Evolutionary conservation across 177 flowering plant genomes (phyloP).

Genomic region (Vitis hybrid): DNA sequence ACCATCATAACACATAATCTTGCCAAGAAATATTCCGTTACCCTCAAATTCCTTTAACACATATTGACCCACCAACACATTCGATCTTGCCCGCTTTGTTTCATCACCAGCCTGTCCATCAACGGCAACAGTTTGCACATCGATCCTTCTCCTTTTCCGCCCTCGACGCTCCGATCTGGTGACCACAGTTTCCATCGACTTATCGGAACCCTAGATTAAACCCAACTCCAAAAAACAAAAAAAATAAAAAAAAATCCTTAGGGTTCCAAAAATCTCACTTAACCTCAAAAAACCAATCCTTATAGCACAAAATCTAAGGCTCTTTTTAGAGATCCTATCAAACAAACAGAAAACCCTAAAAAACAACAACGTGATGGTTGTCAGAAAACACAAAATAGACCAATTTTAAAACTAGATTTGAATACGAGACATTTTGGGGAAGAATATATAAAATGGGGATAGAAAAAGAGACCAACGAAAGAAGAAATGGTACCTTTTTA

Average conservation of each 20-base stretch:
- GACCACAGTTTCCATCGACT: constrained; percentile 44
- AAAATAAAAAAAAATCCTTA: background rate
- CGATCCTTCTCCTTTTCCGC: constrained; percentile 44
- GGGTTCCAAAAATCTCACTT: constrained; percentile 1
- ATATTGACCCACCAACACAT: constrained; percentile 62
- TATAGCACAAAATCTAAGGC: constrained; percentile 10
- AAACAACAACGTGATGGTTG: background rate
- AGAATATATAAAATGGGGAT: background rate
- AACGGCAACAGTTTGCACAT: constrained; percentile 13
- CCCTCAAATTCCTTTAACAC: constrained; percentile 74
- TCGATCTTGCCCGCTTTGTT: constrained; percentile 31
- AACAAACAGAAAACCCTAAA: constrained; percentile 1
- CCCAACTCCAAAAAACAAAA: background rate
- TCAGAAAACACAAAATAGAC: too few species aligned
- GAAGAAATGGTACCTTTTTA: constrained; percentile 18
- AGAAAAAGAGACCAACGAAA: background rate
- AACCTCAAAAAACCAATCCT: background rate
- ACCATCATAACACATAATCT: constrained; percentile 49
- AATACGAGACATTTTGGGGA: too few species aligned
- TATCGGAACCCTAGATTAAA: background rate
- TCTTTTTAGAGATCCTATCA: constrained; percentile 10
- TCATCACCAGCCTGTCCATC: constrained; percentile 11
- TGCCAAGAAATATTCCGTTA: constrained; percentile 67
- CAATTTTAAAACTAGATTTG: too few species aligned
- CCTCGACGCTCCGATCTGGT: constrained; percentile 42